Evolutionary conservation across 106 monocot species (phyloP), one percentile per base, ranked within the genome.

Genomic region (Acorus gramineus): DNA sequence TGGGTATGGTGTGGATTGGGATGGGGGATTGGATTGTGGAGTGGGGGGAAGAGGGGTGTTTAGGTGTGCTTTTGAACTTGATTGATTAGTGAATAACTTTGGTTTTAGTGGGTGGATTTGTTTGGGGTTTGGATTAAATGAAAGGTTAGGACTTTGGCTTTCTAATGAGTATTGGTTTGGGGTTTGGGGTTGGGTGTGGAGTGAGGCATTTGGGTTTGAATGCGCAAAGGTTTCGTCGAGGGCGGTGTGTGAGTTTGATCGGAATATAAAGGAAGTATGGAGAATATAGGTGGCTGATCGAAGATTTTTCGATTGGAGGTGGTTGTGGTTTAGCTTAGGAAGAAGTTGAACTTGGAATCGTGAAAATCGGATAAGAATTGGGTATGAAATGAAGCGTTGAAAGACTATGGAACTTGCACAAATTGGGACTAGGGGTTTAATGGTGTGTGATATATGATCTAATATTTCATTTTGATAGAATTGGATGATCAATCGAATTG

Each of bases 11-110:
- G 4, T 53, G 74, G 75, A 72, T 66, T 57, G 71, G 50, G 13
- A 53, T 7, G 56, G 50, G 52, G 11, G 57, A 5, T 9, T 6
- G 4, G 5, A 43, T 51, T 44, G 14, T 12, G 14, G 46, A 8
- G 47, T 5, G 7, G 6, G 59, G 52, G 12, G 3, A 3, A n/a
- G 28, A 44, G 58, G 9, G 4, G 44, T 11, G 48, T 46, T 51
- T 4, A 3, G 52, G 50, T 90, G 85, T 90, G 90, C 72, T 90
- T 90, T 56, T 76, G 64, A 14, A 11, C 62, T 70, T 2, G 42
- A 47, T 82, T 83, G 44, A 59, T 4, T 13, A 44, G 4, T 1
- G 3, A 4, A 76, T 78, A 71, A 61, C 46, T 74, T 45, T 7
- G 10, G 51, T 8, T 65, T 0, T 52, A 42, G 4, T 50, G 6